phyloP scores from a whole-genome alignment of 2,329 filamentous ascomycete genomes.

The Monascus ruber region DNA sequence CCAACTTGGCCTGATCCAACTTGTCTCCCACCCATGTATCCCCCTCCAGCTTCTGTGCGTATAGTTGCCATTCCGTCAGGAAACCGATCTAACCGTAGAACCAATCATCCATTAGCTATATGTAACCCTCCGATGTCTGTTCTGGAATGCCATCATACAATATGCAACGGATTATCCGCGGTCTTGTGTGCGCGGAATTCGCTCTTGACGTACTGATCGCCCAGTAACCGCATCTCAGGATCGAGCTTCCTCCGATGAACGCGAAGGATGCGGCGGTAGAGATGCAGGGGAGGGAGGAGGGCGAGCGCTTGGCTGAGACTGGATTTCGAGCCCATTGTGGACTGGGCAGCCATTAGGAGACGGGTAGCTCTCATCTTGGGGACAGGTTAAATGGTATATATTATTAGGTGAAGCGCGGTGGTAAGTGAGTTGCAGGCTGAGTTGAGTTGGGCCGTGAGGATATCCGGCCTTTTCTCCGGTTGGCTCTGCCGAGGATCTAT shows the following conservation, averaged over 20 bases:
- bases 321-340: conserved; percentile 28
- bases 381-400: neutral
- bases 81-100: conserved; percentile 64
- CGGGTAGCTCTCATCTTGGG: conserved; percentile 24
- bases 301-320: conserved; percentile 45
- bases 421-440: conserved; percentile 1
- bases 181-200: conserved; percentile 78
- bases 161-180: conserved; percentile 82
- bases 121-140: neutral
- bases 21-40: conserved; percentile 75
- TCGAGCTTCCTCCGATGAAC: conserved; percentile 72
- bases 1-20: conserved; percentile 70
- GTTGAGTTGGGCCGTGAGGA: conserved; percentile 1
- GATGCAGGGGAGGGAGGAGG: conserved; percentile 72
- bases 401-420: neutral
- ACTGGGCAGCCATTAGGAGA: conserved; percentile 30
- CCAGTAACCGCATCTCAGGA: conserved; percentile 62
- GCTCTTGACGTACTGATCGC: conserved; percentile 84
- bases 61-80: conserved; percentile 90
- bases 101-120: neutral
- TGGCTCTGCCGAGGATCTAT: neutral
- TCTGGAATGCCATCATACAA: conserved; percentile 48
- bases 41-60: conserved; percentile 84
- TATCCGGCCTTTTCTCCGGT: neutral
- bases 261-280: conserved; percentile 80